Base-by-base conservation (phyloP, 192 early-diverging fungal species). In the Gaertneriomyces semiglobifer region DNA sequence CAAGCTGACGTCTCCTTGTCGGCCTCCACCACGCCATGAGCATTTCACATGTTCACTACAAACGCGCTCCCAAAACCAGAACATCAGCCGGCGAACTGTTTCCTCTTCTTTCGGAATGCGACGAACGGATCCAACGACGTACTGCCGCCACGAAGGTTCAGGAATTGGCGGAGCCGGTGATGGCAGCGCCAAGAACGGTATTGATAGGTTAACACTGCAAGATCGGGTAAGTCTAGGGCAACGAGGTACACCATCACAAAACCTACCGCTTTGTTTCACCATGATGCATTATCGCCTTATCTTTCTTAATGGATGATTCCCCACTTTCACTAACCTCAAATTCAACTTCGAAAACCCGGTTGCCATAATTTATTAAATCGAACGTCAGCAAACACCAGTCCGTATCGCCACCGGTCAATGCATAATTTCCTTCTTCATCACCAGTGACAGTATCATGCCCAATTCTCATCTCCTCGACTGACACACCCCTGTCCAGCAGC, bases 331-430 rank as follows among this genome's bases (percentile, higher is more conserved):
- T 83, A 45, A 91, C 77, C 25, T 81, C 74, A 79, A 92, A 89
- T 0, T 70, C 68, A 20, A 92, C 81, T 51, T 93, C 86, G 65
- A 93, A 90, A 14, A 88, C 81, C 12, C 83, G 68, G 6, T 77
- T 84, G 86, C 88, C 89, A 11, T 81, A 66, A 69, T 93, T 93
- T 47, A 83, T 70, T 25, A 93, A 70, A 79, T 93, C 91, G 77
- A 93, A 67, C 7, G 88, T 91, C 25, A 92, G 70, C 33, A 93
- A 58, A 76, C 86, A 93, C 51, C 86, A 89, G 39, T 91, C 86
- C 25, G 18, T 53, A 44, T 65, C 55, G 25, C 60, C 53, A 10
- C 43, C 43, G 14, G 11, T 16, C 7, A 43, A 50, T 14, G 12
- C 68, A 4, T 43, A 41, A 20, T 18, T 25, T 16, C 44, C 53